Base-by-base conservation (phyloP, 805 yeast genomes). In the Blastobotrys parvus region DNA sequence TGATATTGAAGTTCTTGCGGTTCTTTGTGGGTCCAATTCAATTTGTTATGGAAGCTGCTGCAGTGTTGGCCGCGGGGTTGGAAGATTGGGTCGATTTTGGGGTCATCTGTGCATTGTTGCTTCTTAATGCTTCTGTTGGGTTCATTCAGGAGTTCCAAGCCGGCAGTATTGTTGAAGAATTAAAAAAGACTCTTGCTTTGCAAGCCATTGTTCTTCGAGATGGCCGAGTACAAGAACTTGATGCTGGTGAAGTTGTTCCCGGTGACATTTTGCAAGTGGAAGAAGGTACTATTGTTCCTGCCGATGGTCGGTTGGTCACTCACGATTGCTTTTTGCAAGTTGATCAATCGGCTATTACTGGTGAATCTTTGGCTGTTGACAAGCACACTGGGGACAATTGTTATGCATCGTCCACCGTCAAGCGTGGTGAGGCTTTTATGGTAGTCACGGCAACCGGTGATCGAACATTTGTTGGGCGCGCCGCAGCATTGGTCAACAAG, bases 1-100 rank as follows among this genome's bases (percentile, higher is more conserved):
- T 82, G 67, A 53, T 85, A 48, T 69, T 85, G 55, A 86, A 86
- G 75, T 85, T 87, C 66, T 61, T 81, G 60, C 75, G 77, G 82
- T 86, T 85, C 77, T 86, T 86, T 68, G 82, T 86, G 54, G 95
- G 95, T 71, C 95, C 95, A 56, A 86, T 86, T 66, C 95, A 87
- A 73, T 86, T 87, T 80, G 95, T 86, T 63, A 86, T 86, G 95
- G 95, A 86, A 53, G 94, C 90, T 62, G 95, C 95, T 61, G 95
- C 95, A 58, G 77, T 86, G 53, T 73, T 86, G 67, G 95, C 95
- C 63, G 95, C 94, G 54, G 95, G 95, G 80, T 75, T 86, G 60
- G 86, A 86, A 72, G 96, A 89, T 74, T 88, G 96, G 96, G 95
- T 88, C 63, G 96, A 88, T 78, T 88, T 88, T 75, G 96, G 97